Conservation (phyloP, 2,329 filamentous ascomycete species). For the Colletotrichum chlorophyti region DNA sequence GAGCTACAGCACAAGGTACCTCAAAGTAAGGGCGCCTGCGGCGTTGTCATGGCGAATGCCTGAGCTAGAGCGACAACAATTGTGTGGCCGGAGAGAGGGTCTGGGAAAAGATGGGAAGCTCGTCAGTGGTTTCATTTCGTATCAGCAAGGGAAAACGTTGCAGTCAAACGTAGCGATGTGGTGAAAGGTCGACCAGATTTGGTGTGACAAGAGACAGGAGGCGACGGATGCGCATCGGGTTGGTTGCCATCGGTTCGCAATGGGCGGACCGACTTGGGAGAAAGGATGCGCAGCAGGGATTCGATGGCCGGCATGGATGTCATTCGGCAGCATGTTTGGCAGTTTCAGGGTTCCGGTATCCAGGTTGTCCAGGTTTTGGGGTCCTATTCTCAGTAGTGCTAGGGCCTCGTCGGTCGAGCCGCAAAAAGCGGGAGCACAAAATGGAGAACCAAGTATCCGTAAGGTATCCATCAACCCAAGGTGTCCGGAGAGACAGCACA, state of each 20-base stretch:
- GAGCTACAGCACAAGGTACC: too few relatives aligned
- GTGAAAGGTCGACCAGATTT: background rate
- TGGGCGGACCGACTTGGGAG: slow-evolving; percentile 22
- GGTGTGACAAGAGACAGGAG: slow-evolving; percentile 12
- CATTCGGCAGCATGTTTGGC: slow-evolving; percentile 18
- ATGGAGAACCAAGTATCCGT: too few relatives aligned
- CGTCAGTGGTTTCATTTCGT: too few relatives aligned
- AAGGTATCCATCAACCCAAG: too few relatives aligned
- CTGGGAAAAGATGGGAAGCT: too few relatives aligned
- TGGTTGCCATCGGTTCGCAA: slow-evolving; percentile 7
- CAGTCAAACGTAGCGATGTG: too few relatives aligned
- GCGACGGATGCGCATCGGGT: too few relatives aligned
- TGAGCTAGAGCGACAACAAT: background rate
- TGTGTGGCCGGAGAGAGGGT: too few relatives aligned
- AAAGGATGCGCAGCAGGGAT: slow-evolving; percentile 25
- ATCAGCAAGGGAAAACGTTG: too few relatives aligned
- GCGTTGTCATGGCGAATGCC: slow-evolving; percentile 5
- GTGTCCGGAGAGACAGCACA: background rate
- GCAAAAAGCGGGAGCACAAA: background rate
- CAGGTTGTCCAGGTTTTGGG: slow-evolving; percentile 21
- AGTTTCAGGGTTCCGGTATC: slow-evolving; percentile 4
- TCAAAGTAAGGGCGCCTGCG: too few relatives aligned
- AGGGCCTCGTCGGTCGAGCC: slow-evolving; percentile 13
- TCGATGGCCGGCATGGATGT: slow-evolving; percentile 6
- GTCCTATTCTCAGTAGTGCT: background rate